Conservation (phyloP, 2,329 filamentous ascomycete genomes). For the Capronia americana region DNA sequence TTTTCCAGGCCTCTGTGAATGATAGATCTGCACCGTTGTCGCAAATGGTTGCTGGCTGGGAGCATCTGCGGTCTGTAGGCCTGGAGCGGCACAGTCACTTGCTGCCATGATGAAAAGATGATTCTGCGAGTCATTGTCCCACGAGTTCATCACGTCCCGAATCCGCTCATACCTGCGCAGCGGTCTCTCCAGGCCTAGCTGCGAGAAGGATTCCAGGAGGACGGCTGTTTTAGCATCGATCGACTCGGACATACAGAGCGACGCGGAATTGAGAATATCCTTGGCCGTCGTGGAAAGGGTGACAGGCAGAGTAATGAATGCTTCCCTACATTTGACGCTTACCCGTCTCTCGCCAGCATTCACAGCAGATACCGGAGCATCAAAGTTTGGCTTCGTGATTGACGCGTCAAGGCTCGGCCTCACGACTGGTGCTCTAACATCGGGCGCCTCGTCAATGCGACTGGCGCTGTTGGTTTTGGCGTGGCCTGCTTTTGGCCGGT, state of each 20-base stretch:
- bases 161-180: conserved; percentile 85
- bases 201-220: conserved; percentile 77
- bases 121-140: conserved; percentile 83
- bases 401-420: conserved; percentile 63
- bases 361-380: conserved; percentile 80
- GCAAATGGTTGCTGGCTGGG: conserved; percentile 69
- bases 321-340: conserved; percentile 73
- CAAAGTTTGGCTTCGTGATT: conserved; percentile 50
- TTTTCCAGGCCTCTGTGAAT: conserved; percentile 80
- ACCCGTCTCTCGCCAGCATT: conserved; percentile 80
- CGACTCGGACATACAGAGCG: conserved; percentile 66
- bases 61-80: conserved; percentile 69
- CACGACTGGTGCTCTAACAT: conserved; percentile 4
- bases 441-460: conserved; percentile 17
- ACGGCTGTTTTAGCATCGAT: conserved; percentile 71
- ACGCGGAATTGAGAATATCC: conserved; percentile 74
- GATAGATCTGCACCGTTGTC: conserved; percentile 74
- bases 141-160: conserved; percentile 88
- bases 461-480: conserved; percentile 15
- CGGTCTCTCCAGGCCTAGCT: conserved; percentile 79
- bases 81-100: conserved; percentile 44
- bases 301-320: conserved; percentile 73
- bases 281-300: conserved; percentile 74
- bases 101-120: conserved; percentile 70
- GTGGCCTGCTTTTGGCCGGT: conserved; percentile 9